Base-by-base conservation (phyloP, 2,329 filamentous ascomycete species). In the Xylaria sp. region DNA sequence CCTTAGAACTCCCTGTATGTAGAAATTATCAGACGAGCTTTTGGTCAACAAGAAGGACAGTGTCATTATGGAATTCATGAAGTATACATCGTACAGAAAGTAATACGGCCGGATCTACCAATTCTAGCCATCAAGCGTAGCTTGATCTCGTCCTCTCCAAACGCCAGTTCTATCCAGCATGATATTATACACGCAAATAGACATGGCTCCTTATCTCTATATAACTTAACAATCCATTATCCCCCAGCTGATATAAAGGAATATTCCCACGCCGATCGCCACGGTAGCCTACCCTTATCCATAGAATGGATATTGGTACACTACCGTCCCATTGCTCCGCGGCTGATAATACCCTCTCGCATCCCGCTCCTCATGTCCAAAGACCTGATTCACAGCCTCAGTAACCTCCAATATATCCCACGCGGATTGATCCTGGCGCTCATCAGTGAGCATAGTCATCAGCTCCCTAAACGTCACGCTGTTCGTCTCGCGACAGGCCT, bases 231-330 rank as follows among this genome's bases (percentile, higher is more conserved):
- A 35, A 35, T 35, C 32, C 32, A 6, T 35, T 35, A 35, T 10
- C 4, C 32, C 2, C 32, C 32, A 32, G n/a, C n/a, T n/a, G n/a
- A 32, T 32, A 5, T 6, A 1, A 32, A 32, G 10, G 5, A 32
- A 32, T 4, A 32, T 8, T 1, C 1, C 2, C 1, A 32, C 10
- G 5, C 10, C 29, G 10, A 9, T 5, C 29, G 10, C 29, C 29
- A 9, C 29, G 29, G 29, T 32, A 4, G 25, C 40, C n/a, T 21
- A 8, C 42, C 42, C 8, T 55, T n/a, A 27, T 2, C 6, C 12
- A 55, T 63, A 63, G 29, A 55, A 63, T 12, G 60, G 60, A 21
- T 23, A 55, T 8, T 8, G 13, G 27, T 63, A 63, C 2, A 57
- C 37, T 1, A 48, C 60, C 2, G 50, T 37, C 16, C 16, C 35